These are phyloP conservation scores for Apodospora peruviana DNA, from an alignment of 495 filamentous ascomycete genomes.

Conservation along the genomic window DNA sequence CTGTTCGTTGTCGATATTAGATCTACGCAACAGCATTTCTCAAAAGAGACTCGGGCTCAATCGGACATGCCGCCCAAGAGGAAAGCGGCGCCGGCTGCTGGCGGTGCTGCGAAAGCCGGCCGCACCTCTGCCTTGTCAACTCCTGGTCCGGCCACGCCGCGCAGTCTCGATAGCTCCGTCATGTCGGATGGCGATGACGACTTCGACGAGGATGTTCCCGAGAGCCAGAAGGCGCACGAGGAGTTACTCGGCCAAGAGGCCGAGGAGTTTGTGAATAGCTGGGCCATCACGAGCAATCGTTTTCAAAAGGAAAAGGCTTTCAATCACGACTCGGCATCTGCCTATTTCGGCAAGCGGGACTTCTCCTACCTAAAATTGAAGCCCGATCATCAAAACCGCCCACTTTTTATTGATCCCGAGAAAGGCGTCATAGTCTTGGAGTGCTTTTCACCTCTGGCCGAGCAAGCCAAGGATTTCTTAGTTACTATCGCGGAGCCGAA, in stretches of 20 bases:
- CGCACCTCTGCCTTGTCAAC: constrained; percentile 61
- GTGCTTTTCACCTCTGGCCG: constrained; percentile 81
- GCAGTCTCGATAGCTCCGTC: constrained; percentile 57
- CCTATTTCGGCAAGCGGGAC: constrained; percentile 53
- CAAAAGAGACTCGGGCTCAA: no score
- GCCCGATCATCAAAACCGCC: constrained; percentile 79
- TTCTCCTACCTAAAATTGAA: constrained; percentile 78
- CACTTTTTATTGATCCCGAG: constrained; percentile 84
- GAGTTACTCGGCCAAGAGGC: constrained; percentile 56
- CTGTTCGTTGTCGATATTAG: no score
- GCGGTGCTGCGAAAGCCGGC: constrained; percentile 45
- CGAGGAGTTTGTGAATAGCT: constrained; percentile 51
- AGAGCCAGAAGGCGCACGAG: constrained; percentile 47
- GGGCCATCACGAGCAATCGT: constrained; percentile 43
- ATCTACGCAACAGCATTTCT: no score
- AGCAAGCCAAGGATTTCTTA: constrained; percentile 87
- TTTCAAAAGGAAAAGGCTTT: constrained; percentile 25
- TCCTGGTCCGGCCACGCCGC: constrained; percentile 60
- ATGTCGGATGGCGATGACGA: constrained; percentile 50
- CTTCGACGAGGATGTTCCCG: constrained; percentile 61
- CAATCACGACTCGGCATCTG: constrained; percentile 39
- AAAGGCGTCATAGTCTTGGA: constrained; percentile 89
- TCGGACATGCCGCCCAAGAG: constrained; percentile 82
- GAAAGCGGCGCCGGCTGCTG: constrained; percentile 59
- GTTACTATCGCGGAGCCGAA: constrained; percentile 93